Evolutionary conservation across 768 basidiomycete genomes (phyloP).

Genomic region (Rhodotorula kratochvilovae): DNA sequence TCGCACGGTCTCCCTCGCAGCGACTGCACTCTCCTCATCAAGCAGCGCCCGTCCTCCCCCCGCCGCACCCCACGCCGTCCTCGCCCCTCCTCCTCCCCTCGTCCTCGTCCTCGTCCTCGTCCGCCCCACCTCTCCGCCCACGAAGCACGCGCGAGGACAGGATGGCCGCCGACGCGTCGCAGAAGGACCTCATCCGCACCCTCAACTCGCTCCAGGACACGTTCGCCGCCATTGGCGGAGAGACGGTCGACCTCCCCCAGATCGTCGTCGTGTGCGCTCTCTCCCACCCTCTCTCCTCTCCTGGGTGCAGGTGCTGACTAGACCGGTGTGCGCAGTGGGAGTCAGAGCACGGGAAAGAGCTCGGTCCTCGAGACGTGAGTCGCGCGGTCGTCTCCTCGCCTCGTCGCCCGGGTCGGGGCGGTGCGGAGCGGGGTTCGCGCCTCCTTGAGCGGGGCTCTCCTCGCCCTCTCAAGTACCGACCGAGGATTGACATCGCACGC

Average conservation of each 20-base stretch:
- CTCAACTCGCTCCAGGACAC: slow-evolving; percentile 20
- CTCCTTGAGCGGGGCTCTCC: no score
- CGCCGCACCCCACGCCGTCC: no score
- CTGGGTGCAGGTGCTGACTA: background rate
- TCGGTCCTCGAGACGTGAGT: slow-evolving; percentile 74
- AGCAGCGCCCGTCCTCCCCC: no score
- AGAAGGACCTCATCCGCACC: slow-evolving; percentile 1
- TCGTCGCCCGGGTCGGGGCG: background rate
- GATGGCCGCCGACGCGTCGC: background rate
- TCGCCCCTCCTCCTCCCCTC: background rate
- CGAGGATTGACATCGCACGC: background rate
- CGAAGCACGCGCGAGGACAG: background rate
- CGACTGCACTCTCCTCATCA: background rate
- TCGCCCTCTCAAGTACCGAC: background rate
- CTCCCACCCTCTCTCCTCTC: background rate
- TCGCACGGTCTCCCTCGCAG: no score
- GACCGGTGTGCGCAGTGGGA: slow-evolving; percentile 8
- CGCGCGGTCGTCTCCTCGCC: background rate
- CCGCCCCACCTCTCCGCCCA: no score
- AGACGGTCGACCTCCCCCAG: slow-evolving; percentile 52
- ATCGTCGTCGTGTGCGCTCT: slow-evolving; percentile 49
- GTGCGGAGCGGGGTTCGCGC: no score
- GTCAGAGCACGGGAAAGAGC: slow-evolving; percentile 39
- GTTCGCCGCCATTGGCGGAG: slow-evolving; percentile 44
- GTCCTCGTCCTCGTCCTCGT: background rate